Conservation (phyloP, 1,284 basidiomycete genomes). For the Naganishia sp. region DNA sequence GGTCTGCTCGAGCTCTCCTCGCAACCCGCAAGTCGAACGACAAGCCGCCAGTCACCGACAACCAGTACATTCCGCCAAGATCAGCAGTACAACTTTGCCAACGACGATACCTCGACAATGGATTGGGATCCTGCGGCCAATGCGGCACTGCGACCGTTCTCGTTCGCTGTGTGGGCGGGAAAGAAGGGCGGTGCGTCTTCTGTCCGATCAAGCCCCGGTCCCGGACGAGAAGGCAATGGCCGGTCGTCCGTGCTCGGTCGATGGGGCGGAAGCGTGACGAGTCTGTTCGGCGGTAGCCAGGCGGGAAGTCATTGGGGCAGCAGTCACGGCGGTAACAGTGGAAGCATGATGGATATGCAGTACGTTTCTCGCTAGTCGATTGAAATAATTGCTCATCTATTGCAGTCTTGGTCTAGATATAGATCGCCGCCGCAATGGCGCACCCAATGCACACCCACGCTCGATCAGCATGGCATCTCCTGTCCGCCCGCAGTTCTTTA, state of each 20-base stretch:
- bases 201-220: conserved; percentile 27
- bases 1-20: conserved; percentile 35
- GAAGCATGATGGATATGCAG: conserved; percentile 93
- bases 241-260: conserved; percentile 59
- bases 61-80: conserved; percentile 13
- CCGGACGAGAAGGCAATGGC: conserved; percentile 38
- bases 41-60: conserved; percentile 3
- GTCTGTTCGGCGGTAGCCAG: conserved; percentile 80
- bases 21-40: conserved; percentile 13
- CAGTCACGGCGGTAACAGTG: conserved; percentile 68
- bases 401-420: conserved; percentile 50
- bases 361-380: conserved; percentile 56
- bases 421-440: conserved; percentile 45
- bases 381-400: background rate
- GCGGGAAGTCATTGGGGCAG: conserved; percentile 71
- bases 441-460: conserved; percentile 44
- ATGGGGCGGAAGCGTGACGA: conserved; percentile 67
- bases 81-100: conserved; percentile 23
- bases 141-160: conserved; percentile 46
- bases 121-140: conserved; percentile 1
- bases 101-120: conserved; percentile 4
- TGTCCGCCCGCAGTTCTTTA: conserved; percentile 47
- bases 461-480: conserved; percentile 47
- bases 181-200: conserved; percentile 35
- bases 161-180: conserved; percentile 51